These are phyloP conservation scores for Gamsiella multidivaricata DNA, from an alignment of 192 early-diverging fungal species.

Conservation along the genomic window DNA sequence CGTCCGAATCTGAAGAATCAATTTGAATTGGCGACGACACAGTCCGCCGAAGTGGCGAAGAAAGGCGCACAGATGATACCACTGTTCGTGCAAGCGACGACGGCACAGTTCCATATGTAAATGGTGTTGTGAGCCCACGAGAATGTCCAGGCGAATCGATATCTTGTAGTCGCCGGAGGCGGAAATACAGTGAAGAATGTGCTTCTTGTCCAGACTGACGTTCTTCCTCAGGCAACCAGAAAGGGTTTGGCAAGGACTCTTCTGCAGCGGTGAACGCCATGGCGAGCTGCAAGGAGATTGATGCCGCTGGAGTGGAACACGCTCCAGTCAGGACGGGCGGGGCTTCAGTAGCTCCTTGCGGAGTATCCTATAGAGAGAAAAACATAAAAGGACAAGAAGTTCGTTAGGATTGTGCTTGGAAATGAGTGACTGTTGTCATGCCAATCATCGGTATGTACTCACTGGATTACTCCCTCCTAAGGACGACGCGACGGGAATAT, in stretches of 20 bases:
- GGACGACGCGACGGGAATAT: not conserved
- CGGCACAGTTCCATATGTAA: too few species aligned
- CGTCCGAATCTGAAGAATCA: slow-evolving; percentile 3
- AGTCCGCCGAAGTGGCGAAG: not conserved
- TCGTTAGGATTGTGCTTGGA: slow-evolving; percentile 3
- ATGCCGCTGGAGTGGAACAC: slow-evolving; percentile 2
- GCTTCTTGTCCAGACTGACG: slow-evolving; percentile 1
- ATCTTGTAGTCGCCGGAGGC: not conserved
- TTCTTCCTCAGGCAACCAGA: slow-evolving; percentile 8
- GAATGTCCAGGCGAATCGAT: slow-evolving; percentile 8
- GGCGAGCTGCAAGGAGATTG: not conserved
- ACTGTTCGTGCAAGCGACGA: too few species aligned
- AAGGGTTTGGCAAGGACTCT: not conserved
- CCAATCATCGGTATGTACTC: not conserved
- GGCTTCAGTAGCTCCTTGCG: not conserved
- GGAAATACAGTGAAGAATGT: not conserved
- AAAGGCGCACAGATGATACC: not conserved
- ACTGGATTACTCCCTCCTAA: not conserved
- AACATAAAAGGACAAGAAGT: slow-evolving; percentile 2
- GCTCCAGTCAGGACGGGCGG: slow-evolving; percentile 4
- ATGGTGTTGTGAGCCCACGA: slow-evolving; percentile 1
- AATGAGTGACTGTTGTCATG: slow-evolving; percentile 1
- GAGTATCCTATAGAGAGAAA: slow-evolving; percentile 13
- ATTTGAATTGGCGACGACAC: not conserved
- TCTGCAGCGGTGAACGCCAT: not conserved